These are phyloP conservation scores for Saccharomycopsis capsularis DNA, from an alignment of 805 yeast species.

Conservation along the genomic window DNA sequence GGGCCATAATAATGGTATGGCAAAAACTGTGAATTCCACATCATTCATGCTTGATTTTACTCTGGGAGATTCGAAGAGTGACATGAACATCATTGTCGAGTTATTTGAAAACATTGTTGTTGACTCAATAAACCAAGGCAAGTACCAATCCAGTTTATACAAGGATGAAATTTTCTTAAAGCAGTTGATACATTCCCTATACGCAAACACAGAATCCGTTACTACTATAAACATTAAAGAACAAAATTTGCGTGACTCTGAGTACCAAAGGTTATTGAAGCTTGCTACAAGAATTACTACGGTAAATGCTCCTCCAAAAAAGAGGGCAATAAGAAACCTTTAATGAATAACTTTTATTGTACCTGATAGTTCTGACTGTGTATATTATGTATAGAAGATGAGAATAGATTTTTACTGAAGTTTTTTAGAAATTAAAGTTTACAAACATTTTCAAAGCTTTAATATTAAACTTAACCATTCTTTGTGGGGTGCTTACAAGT, in stretches of 20 bases:
- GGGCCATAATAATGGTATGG: conserved; percentile 6
- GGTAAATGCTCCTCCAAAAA: conserved; percentile 10
- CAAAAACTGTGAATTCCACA: conserved; percentile 1
- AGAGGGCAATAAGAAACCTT: conserved; percentile 8
- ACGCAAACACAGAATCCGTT: conserved; percentile 13
- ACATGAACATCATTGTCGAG: not conserved
- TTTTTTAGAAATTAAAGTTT: no score
- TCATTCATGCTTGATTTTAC: conserved; percentile 6
- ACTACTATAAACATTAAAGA: conserved; percentile 7
- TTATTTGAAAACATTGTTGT: not conserved
- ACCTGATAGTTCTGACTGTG: no score
- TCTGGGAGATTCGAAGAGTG: not conserved
- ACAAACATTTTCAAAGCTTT: no score
- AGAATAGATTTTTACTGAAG: no score
- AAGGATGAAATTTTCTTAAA: conserved; percentile 6
- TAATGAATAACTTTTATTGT: no score
- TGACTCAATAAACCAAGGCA: not conserved
- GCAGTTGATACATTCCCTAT: conserved; percentile 12
- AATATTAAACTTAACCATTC: no score
- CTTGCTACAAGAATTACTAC: not conserved
- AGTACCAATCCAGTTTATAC: conserved; percentile 5
- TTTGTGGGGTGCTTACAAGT: no score
- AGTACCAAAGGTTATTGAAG: not conserved
- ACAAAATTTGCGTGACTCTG: not conserved
- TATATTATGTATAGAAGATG: no score